These are phyloP conservation scores for Zopfochytrium polystomum DNA, from an alignment of 371 early-diverging fungal species.

Conservation along the genomic window DNA sequence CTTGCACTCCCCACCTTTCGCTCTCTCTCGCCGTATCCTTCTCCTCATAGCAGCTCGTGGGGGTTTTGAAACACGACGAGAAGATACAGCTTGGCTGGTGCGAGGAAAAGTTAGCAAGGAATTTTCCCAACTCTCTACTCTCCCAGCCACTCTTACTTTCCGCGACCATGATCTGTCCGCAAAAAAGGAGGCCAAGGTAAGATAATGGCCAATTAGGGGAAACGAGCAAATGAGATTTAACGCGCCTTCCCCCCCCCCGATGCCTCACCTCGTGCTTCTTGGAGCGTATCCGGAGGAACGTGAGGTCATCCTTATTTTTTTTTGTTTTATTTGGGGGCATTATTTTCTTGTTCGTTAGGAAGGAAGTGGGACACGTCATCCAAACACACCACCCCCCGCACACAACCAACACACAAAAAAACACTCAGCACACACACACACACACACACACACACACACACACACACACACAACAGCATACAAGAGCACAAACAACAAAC, in stretches of 20 bases:
- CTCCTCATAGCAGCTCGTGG: constrained; percentile 38
- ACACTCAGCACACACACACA: too few relatives aligned
- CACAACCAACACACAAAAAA: too few relatives aligned
- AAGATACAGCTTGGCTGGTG: constrained; percentile 34
- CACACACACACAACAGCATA: too few relatives aligned
- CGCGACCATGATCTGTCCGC: constrained; percentile 36
- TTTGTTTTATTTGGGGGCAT: too few relatives aligned
- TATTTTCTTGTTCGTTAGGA: too few relatives aligned
- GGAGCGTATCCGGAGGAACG: constrained; percentile 34
- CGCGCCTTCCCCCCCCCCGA: neutral
- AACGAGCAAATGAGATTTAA: too few relatives aligned
- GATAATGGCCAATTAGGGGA: too few relatives aligned
- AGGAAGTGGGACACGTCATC: too few relatives aligned
- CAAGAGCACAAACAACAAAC: neutral
- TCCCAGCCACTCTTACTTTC: constrained; percentile 31
- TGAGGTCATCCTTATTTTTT: constrained; percentile 38
- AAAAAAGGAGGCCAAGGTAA: neutral
- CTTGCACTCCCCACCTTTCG: too few relatives aligned
- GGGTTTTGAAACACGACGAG: constrained; percentile 42
- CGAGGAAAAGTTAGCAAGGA: neutral
- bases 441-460: too few relatives aligned
- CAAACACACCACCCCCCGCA: too few relatives aligned
- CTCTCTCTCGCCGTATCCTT: too few relatives aligned
- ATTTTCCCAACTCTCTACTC: neutral
- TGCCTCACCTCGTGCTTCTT: constrained; percentile 34